phyloP scores from a whole-genome alignment of 1,139 yeast species.

The Pneumocystis carinii region DNA sequence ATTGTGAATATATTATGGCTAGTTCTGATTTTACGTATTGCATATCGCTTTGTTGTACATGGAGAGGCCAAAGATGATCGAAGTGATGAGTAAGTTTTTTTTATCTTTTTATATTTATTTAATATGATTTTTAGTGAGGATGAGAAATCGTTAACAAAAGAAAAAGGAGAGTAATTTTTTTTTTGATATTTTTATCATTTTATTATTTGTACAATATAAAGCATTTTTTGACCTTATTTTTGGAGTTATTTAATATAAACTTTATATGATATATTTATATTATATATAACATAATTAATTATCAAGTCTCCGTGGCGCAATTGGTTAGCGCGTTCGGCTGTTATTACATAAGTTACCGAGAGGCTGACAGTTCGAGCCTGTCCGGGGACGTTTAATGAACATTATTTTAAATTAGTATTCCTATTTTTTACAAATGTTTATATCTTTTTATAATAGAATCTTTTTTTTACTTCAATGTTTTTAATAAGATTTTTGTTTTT shows the following conservation, averaged over 20 bases:
- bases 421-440: background rate
- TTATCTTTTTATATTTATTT: background rate
- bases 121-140: conserved; percentile 30
- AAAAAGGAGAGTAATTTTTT: background rate
- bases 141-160: conserved; percentile 15
- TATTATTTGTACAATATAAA: background rate
- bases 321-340: background rate
- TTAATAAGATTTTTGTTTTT: background rate
- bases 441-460: background rate
- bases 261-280: background rate
- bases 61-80: conserved; percentile 66
- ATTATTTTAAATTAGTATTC: background rate
- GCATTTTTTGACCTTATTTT: no score
- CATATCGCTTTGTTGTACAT: conserved; percentile 45
- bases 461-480: no score
- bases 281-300: no score
- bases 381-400: background rate
- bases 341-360: background rate
- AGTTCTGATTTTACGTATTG: conserved; percentile 61
- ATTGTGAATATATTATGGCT: conserved; percentile 80
- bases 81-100: conserved; percentile 55
- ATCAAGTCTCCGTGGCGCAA: background rate
- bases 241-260: no score
- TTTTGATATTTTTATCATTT: background rate
- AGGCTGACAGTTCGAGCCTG: conserved; percentile 1